Base-by-base conservation (phyloP, 2,329 filamentous ascomycete species). In the Ophiostoma tasmaniense region DNA sequence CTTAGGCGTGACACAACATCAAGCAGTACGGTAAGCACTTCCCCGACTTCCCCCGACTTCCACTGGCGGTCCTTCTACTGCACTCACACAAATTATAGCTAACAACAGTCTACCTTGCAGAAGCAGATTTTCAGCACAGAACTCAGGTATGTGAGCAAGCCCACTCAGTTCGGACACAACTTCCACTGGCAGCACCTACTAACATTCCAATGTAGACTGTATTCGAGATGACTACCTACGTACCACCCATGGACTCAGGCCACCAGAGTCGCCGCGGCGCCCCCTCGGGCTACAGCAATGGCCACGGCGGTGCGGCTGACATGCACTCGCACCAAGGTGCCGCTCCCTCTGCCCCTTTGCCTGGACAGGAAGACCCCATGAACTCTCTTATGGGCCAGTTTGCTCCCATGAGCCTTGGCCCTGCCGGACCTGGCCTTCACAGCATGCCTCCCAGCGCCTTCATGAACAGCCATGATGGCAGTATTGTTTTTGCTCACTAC, bases 311-410 rank as follows among this genome's bases (percentile, higher is more conserved):
- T 5, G 55, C 59, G 2, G 22, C 62, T 22, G 71, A 69, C 10
- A 22, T 70, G 25, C 66, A 68, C 52, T 3, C 69, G 2, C 67
- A 71, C n/a, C 69, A 69, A 10, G 61, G 33, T 6, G n/a, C 50
- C 33, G 68, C 50, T 17, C 62, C 65, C 2, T 67, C 66, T 3
- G 61, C 66, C 50, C 62, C 22, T 8, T n/a, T 64, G 61, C 70
- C 69, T 30, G 52, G 69, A 17, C 72, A 68, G 37, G 72, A 73
- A 25, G 68, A 73, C 14, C 64, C 50, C 3, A 30, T 72, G 25
- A 71, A 72, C 8, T 71, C 73, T 2, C 72, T 78, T 1, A 73
- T 77, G 70, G 75, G 70, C 33, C 77, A 78, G 30, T 78, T 77
- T 69, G 71, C 72, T 35, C 70, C 73, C 5, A 69, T 78, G 30